Conservation (phyloP, 768 basidiomycete genomes). For the Kondoa malvinella region DNA sequence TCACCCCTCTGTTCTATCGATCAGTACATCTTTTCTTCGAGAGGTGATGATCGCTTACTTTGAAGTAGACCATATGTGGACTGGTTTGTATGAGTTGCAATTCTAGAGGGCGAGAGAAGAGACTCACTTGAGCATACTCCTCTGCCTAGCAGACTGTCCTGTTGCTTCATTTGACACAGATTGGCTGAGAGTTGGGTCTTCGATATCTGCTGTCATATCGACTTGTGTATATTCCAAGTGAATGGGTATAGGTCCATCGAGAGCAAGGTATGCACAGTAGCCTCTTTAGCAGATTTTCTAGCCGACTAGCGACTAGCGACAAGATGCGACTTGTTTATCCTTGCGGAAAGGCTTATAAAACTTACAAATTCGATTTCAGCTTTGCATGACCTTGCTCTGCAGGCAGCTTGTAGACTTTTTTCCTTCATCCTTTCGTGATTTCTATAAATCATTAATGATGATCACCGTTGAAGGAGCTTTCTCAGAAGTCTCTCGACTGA, state of each 20-base stretch:
- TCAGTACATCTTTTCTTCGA: no score
- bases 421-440: not conserved
- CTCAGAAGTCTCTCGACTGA: not conserved
- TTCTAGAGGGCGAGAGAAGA: no score
- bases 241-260: no score
- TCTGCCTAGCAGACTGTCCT: not conserved
- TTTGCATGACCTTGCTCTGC: not conserved
- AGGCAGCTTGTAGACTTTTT: not conserved
- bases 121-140: not conserved
- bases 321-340: no score
- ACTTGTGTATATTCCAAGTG: not conserved
- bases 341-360: not conserved
- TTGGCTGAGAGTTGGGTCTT: not conserved
- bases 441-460: not conserved
- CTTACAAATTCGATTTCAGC: not conserved
- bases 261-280: no score
- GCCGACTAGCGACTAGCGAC: no score
- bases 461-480: not conserved
- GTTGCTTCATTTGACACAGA: not conserved
- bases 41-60: no score
- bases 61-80: not conserved
- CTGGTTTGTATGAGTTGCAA: not conserved
- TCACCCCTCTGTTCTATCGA: no score
- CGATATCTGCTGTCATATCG: not conserved
- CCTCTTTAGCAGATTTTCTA: no score